Percentiles rank a stretch among this genome's conserved stretches.
Conservation (phyloP, 164 flowering plant species). For the Piper longum region DNA sequence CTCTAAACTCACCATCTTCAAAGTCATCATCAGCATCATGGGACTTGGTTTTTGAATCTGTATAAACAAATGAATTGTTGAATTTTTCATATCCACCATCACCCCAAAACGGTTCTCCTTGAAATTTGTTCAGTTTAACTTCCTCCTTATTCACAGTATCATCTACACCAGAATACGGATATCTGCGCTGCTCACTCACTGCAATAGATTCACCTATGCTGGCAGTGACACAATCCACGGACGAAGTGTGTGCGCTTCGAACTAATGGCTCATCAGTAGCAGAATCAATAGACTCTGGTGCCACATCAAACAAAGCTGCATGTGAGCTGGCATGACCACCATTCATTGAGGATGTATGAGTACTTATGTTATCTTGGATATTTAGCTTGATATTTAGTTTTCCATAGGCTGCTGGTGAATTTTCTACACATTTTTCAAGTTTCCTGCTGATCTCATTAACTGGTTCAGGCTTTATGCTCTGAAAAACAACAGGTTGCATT, state of each 20-base stretch:
- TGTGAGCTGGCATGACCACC: too few relatives aligned
- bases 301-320: background rate
- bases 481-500: constrained; percentile 8
- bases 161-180: constrained; percentile 9
- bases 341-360: too few relatives aligned
- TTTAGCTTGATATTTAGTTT: background rate
- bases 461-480: constrained; percentile 28
- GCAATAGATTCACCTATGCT: constrained; percentile 6
- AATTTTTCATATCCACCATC: constrained; percentile 31
- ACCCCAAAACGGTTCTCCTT: constrained; percentile 19
- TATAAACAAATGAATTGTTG: constrained; percentile 6
- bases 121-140: constrained; percentile 22
- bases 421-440: constrained; percentile 1
- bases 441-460: constrained; percentile 5
- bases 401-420: too few relatives aligned
- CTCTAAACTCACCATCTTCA: constrained; percentile 66
- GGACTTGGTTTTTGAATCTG: constrained; percentile 6
- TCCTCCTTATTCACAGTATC: constrained; percentile 31
- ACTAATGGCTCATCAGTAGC: background rate
- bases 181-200: constrained; percentile 4
- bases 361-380: background rate
- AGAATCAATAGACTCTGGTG: background rate
- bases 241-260: background rate
- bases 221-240: constrained; percentile 8
- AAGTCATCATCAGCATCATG: constrained; percentile 27